Base-by-base conservation (phyloP, 1,139 yeast genomes). In the Candida tetrigidarum region DNA sequence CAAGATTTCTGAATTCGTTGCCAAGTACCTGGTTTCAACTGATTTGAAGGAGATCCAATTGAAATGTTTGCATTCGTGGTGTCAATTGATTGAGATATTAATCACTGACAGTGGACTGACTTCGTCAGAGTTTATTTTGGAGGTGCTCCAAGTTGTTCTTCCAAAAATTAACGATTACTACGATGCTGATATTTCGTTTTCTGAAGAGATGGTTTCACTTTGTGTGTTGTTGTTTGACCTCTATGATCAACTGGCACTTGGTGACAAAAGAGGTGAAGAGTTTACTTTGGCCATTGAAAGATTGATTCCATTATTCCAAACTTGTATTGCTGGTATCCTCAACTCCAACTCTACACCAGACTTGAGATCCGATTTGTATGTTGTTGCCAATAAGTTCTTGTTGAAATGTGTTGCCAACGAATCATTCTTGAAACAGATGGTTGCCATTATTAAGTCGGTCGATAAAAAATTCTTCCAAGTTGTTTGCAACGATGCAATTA, bases 81-180 rank as follows among this genome's bases (percentile, higher is more conserved):
- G 86, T 27, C 86, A 85, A 54, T 65, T 91, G 43, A 83, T 89
- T 29, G 88, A 89, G 50, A 82, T 90, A 3, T 65, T 90, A 40
- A 82, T 88, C 6, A 74, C 82, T 15, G 93, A 86, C 57, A 66
- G 62, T n/a, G 68, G 68, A 19, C 50, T 64, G 20, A 45, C 52
- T 15, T 54, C 64, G 7, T 57, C 58, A 25, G 79, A 81, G 40
- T 86, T 92, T 54, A 81, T 90, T 44, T 66, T 89, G 30, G 96
- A 87, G 55, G 81, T 88, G 2, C 82, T 91, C 54, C 95, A 90
- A 55, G 72, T 80, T 8, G 74, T 89, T 14, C 73, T 89, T 20
- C 96, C 96, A 1, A 86, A 83, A 56, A 80, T 91, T 38, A 82
- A 82, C 51, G 89, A 83, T 48, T 90, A 84, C 62, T 76, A 89